Conservation (phyloP, 352 stramenopile genomes). For the Pythium biforme region DNA sequence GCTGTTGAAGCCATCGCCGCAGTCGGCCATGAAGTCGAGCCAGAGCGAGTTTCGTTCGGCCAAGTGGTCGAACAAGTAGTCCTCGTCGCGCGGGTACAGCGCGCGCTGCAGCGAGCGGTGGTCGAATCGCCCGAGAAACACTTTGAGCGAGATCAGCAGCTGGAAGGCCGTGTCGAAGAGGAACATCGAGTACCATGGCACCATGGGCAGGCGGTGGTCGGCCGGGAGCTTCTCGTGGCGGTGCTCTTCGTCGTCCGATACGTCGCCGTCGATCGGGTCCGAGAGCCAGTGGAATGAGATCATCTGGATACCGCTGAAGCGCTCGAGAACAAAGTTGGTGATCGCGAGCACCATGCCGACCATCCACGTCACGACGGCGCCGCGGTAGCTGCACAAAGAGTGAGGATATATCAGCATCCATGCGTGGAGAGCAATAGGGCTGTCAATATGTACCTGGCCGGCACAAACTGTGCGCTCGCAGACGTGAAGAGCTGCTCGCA, state of each 20-base stretch:
- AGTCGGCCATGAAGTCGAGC: constrained; percentile 94
- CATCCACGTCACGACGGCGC: constrained; percentile 82
- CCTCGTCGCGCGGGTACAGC: constrained; percentile 64
- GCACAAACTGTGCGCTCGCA: constrained; percentile 57
- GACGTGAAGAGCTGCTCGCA: constrained; percentile 81
- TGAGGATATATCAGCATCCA: background rate
- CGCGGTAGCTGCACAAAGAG: constrained; percentile 59
- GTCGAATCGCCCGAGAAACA: constrained; percentile 92
- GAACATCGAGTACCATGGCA: constrained; percentile 94
- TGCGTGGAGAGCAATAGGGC: background rate
- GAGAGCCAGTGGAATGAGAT: constrained; percentile 79
- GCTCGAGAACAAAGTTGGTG: constrained; percentile 84
- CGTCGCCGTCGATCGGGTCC: constrained; percentile 37
- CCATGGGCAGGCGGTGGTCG: constrained; percentile 87
- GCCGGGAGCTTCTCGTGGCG: constrained; percentile 61
- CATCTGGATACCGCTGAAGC: constrained; percentile 75
- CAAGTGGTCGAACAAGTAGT: constrained; percentile 85
- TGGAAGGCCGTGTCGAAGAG: constrained; percentile 91
- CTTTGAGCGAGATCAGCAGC: constrained; percentile 91
- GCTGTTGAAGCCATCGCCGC: constrained; percentile 92
- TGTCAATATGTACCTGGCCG: constrained; percentile 40
- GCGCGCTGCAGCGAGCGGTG: constrained; percentile 90
- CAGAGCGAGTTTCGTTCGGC: constrained; percentile 81
- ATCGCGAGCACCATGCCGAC: constrained; percentile 76
- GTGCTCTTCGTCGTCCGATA: constrained; percentile 45